These are phyloP conservation scores for Mortierella sp. DNA, from an alignment of 371 early-diverging fungal species.

Conservation along the genomic window DNA sequence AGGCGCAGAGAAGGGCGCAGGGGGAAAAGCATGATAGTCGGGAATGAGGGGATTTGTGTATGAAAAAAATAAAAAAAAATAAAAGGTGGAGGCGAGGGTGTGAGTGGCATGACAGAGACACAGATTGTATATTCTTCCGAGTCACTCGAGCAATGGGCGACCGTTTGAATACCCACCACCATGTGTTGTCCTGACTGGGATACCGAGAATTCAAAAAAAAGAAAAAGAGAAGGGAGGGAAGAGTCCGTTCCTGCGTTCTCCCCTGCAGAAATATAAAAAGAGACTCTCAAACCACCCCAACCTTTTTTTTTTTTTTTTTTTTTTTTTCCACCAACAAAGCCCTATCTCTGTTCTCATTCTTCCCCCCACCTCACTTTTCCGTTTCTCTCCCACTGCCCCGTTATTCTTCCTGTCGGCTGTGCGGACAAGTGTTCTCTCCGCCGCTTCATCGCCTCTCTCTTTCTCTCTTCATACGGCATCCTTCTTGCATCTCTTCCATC, in stretches of 20 bases:
- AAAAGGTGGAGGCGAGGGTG: not conserved
- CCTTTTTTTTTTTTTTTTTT: constrained; percentile 9
- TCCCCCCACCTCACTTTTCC: not conserved
- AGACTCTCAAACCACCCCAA: not conserved
- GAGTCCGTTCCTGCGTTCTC: not conserved
- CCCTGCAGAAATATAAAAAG: not conserved
- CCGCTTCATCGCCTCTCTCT: too few species aligned
- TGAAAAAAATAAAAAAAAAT: not conserved
- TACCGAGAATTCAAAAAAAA: not conserved
- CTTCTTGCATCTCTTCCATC: constrained; percentile 1
- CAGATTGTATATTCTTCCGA: too few species aligned
- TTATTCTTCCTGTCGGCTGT: not conserved
- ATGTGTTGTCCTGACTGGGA: not conserved
- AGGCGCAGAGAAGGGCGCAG: too few species aligned
- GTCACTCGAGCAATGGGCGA: not conserved
- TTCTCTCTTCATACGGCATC: not conserved
- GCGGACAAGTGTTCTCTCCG: too few species aligned
- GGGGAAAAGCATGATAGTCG: too few species aligned
- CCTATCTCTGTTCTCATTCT: too few species aligned
- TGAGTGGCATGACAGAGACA: not conserved
- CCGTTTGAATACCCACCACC: not conserved
- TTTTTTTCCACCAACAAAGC: constrained; percentile 8
- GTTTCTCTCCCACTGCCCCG: not conserved
- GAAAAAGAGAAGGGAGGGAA: not conserved
- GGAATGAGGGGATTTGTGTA: too few species aligned